A percentile compares a stretch with the other conserved stretches of the same genome.
Conservation (phyloP, 768 basidiomycete genomes). For the Artomyces pyxidatus region DNA sequence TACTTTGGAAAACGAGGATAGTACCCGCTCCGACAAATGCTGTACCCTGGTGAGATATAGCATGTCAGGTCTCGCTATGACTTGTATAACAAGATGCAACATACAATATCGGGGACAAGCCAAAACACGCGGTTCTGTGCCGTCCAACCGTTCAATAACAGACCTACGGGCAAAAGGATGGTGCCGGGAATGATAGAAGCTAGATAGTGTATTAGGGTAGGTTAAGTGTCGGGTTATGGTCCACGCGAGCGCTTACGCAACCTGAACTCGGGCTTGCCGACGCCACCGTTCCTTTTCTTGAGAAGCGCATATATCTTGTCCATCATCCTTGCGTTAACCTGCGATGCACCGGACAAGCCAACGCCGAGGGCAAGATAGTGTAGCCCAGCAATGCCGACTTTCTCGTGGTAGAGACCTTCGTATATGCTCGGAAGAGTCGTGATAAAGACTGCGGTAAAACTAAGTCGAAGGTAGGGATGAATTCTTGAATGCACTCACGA, state of each 20-base stretch:
- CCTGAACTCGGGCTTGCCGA: constrained; percentile 47
- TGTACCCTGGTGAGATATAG: constrained; percentile 37
- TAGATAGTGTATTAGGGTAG: no score
- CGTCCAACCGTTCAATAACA: constrained; percentile 67
- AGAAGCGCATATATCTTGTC: constrained; percentile 49
- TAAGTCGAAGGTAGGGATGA: no score
- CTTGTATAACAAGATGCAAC: neutral
- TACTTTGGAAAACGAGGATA: constrained; percentile 52
- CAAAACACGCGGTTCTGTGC: constrained; percentile 51
- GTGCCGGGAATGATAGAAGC: constrained; percentile 55
- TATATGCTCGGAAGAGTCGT: constrained; percentile 60
- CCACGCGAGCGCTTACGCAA: constrained; percentile 33
- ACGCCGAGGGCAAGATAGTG: constrained; percentile 68
- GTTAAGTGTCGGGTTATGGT: no score
- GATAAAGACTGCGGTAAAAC: constrained; percentile 43
- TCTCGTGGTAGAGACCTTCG: constrained; percentile 42
- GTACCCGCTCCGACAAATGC: constrained; percentile 47
- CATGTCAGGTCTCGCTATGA: no score
- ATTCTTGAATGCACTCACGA: constrained; percentile 8
- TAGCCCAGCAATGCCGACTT: constrained; percentile 51
- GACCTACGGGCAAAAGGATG: constrained; percentile 53
- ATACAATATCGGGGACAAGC: constrained; percentile 62
- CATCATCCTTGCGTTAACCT: constrained; percentile 45
- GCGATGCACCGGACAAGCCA: constrained; percentile 44
- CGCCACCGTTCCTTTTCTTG: constrained; percentile 43